These are phyloP conservation scores for Acer yangbiense DNA, from an alignment of 345 rosid species.

Conservation along the genomic window DNA sequence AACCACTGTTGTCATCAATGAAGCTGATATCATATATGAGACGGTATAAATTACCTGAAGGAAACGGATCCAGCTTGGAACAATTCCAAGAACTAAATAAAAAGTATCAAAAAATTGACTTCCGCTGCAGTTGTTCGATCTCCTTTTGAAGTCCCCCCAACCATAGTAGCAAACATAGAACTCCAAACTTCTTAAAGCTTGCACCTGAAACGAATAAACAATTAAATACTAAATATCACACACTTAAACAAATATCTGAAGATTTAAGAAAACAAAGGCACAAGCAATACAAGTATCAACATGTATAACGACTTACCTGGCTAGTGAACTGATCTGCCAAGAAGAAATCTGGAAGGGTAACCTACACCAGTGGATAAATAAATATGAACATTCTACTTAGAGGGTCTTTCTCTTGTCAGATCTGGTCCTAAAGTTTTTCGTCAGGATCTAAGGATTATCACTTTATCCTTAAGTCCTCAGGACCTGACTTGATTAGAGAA, in stretches of 20 bases:
- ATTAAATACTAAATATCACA: neutral
- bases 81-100: slow-evolving; percentile 50
- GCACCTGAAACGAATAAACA: slow-evolving; percentile 41
- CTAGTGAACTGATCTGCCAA: slow-evolving; percentile 86
- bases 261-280: neutral
- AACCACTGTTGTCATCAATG: neutral
- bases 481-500: no score
- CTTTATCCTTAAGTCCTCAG: no score
- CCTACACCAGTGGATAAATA: slow-evolving; percentile 33
- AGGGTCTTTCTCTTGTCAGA: no score
- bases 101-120: slow-evolving; percentile 47
- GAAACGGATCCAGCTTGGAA: slow-evolving; percentile 77
- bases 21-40: no score
- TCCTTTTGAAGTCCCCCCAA: slow-evolving; percentile 56
- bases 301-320: slow-evolving; percentile 48
- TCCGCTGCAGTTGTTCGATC: slow-evolving; percentile 49
- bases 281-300: no score
- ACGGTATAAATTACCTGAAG: slow-evolving; percentile 48
- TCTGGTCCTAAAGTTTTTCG: no score
- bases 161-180: slow-evolving; percentile 69
- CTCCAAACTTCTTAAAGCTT: slow-evolving; percentile 54
- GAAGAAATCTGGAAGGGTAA: slow-evolving; percentile 83
- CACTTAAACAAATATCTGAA: neutral
- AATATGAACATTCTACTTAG: neutral
- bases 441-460: no score